These are phyloP conservation scores for Epichloe hybrida DNA, from an alignment of 2,329 filamentous ascomycete genomes.

Conservation along the genomic window DNA sequence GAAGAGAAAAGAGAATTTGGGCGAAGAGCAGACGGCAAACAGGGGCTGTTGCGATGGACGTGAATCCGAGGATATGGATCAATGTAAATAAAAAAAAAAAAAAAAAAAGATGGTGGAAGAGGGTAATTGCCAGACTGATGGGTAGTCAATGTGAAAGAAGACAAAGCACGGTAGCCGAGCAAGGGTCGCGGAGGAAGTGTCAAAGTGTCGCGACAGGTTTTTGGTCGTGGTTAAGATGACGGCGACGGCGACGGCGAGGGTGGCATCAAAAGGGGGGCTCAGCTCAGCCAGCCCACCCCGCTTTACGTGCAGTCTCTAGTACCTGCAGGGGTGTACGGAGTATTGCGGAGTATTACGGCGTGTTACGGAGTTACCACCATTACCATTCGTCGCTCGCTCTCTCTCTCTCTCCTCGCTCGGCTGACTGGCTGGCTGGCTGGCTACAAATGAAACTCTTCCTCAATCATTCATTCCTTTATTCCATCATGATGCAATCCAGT, in stretches of 20 bases:
- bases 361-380: too few relatives aligned
- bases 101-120: not conserved
- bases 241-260: not conserved
- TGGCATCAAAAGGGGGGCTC: not conserved
- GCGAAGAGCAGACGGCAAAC: not conserved
- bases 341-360: too few relatives aligned
- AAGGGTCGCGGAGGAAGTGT: conserved; percentile 1
- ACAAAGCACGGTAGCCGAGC: not conserved
- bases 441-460: not conserved
- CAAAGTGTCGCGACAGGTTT: not conserved
- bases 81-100: too few relatives aligned
- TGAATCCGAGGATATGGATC: not conserved
- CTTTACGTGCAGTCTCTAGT: too few relatives aligned
- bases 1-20: not conserved
- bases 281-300: too few relatives aligned
- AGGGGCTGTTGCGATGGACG: not conserved
- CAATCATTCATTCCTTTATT: not conserved
- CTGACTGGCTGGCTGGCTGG: not conserved
- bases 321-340: too few relatives aligned
- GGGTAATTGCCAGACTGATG: not conserved
- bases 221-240: not conserved
- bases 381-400: too few relatives aligned
- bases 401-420: too few relatives aligned
- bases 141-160: not conserved
- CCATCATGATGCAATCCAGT: not conserved